Evolutionary conservation across 345 rosid genomes (phyloP), one percentile per base, ranked within the genome.

Genomic region (Camelina sativa): DNA sequence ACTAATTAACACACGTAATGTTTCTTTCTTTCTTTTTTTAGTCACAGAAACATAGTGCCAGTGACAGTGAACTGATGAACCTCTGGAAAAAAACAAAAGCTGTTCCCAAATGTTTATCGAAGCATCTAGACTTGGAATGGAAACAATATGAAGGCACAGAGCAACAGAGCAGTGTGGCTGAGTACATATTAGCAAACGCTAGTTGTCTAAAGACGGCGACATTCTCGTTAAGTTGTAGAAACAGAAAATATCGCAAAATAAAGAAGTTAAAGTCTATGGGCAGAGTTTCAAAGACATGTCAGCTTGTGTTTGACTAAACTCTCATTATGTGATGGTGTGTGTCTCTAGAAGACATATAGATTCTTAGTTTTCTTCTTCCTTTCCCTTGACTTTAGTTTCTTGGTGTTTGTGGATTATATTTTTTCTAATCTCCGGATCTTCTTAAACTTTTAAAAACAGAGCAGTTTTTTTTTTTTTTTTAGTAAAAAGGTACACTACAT

Each of bases 91-190:
- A 72, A 52, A 62, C 69, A 62, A 19, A 10, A 22, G 50, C 1
- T 65, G 58, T 65, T 65, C 71, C 58, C 0, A 23, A 65, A 15
- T 65, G 65, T 73, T 34, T 73, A 65, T 44, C 55, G 15, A 23
- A 4, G 38, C 48, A 53, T n/a, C 58, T 65, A 0, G 71, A 73
- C 50, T 64, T 65, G 50, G 58, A 73, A 35, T 73, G 77, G 77
- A 53, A 56, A 43, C 38, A 43, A 30, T 73, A 65, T 56, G 65
- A 64, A 64, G 71, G 32, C 65, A 73, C 40, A 11, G 15, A 22
- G 57, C 71, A 56, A 35, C 72, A 74, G 59, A 64, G 12, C 15
- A 30, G 34, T 10, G 25, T 64, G 35, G 77, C 71, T 55, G 71
- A 11, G 2, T 74, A 65, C 65, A 34, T 56, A 22, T 40, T 74